Conservation (phyloP, 192 early-diverging fungal genomes). For the Coemansia sp. region DNA sequence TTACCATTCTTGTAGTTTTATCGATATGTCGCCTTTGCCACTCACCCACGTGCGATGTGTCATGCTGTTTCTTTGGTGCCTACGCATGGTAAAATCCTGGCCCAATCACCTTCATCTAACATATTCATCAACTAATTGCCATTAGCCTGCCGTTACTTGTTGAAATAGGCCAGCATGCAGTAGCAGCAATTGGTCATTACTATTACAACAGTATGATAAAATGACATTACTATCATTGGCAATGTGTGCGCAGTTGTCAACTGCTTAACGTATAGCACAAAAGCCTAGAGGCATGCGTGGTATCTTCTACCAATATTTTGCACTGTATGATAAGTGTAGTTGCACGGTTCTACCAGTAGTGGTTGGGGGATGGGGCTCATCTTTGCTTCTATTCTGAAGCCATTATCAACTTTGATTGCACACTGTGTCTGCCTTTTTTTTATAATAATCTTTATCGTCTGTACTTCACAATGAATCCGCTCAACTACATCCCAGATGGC, state of each 20-base stretch:
- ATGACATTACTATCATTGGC: background rate
- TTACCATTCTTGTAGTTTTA: background rate
- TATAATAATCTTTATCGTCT: background rate
- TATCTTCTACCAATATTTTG: background rate
- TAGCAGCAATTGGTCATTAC: background rate
- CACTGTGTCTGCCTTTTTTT: background rate
- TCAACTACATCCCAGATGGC: conserved; percentile 35
- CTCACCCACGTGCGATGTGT: background rate
- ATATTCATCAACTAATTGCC: background rate
- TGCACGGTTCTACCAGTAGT: background rate
- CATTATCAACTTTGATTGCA: background rate
- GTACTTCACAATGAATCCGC: conserved; percentile 10
- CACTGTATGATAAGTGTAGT: background rate
- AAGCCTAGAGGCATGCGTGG: too few relatives aligned
- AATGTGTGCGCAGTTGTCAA: background rate
- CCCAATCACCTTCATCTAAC: background rate
- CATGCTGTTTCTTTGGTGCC: background rate
- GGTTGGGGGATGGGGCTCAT: background rate
- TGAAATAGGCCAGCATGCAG: background rate
- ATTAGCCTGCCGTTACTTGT: background rate
- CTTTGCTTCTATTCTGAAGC: background rate
- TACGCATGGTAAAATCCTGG: background rate
- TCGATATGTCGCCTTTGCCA: background rate
- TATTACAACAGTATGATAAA: background rate
- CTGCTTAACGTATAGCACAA: background rate